Base-by-base conservation (phyloP, 805 yeast genomes). In the Saturnispora besseyi region DNA sequence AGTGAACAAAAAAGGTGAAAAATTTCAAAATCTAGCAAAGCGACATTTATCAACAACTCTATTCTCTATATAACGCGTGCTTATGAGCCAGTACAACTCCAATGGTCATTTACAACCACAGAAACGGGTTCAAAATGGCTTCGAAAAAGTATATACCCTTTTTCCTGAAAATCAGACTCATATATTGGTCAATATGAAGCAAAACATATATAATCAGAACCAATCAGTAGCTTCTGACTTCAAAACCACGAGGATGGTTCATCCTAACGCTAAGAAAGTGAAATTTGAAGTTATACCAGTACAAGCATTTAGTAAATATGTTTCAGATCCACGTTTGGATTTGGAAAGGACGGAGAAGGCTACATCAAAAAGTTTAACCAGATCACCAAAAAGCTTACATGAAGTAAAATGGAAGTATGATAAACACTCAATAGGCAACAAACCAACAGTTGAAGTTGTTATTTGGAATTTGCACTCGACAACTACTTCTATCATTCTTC, bases 371-470 rank as follows among this genome's bases (percentile, higher is more conserved):
- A 22, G 33, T 26, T 31, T 24, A 26, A 30, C 18, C 3, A 42
- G 18, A 28, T 36, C 46, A 6, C 15, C 37, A 22, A 24, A 32
- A 5, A 47, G 34, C 11, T 24, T 48, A 45, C 55, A 36, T 57
- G 69, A 4, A 22, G 42, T 48, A 7, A 48, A 36, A 42, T 48
- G 50, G 50, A 41, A 8, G 69, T 86, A 74, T 61, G 96, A 88
- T 62, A 74, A 80, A 51, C 72, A 82, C 58, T 86, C 95, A 0
- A 61, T 87, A 11, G 95, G 93, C 0, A 81, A 84, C 0, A 78
- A 81, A 15, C 96, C 96, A 0, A 73, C 81, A 3, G 68, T 77
- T 8, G 89, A 84, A 58, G 63, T 89, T 36, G 77, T 88, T 1
- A 71, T 87, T 4, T 82, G 87, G 76, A 84, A 82, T 18, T 69